Percentiles rank a stretch among this genome's conserved stretches.
phyloP scores from a whole-genome alignment of 176 grass and related monocot genomes.

The Carex pumila region DNA sequence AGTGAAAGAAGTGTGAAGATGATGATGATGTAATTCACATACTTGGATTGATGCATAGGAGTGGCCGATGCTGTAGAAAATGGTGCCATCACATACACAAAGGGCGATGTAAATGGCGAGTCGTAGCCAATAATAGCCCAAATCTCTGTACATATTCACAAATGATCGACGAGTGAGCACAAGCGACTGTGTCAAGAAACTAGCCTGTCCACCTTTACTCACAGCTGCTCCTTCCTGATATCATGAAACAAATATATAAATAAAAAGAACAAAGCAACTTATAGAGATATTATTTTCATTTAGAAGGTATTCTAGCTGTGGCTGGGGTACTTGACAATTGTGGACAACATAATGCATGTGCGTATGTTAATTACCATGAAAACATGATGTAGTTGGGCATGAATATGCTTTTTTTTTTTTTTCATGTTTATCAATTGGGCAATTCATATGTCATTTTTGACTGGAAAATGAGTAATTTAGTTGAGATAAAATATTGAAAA shows the following conservation, averaged over 20 bases:
- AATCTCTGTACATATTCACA: conserved; percentile 90
- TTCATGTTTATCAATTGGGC: background rate
- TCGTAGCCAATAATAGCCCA: conserved; percentile 92
- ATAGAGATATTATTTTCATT: too few species aligned
- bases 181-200: conserved; percentile 54
- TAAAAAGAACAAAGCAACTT: too few species aligned
- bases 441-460: background rate
- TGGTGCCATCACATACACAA: conserved; percentile 68
- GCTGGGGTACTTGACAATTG: too few species aligned
- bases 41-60: conserved; percentile 76
- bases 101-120: conserved; percentile 65
- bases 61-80: conserved; percentile 57
- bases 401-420: background rate
- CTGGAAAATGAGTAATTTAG: background rate
- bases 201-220: conserved; percentile 50
- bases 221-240: conserved; percentile 50
- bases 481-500: too few species aligned
- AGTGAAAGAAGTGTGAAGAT: background rate
- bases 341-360: too few species aligned
- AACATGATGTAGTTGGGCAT: background rate
- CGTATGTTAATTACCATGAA: background rate
- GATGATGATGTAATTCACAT: background rate
- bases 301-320: too few species aligned
- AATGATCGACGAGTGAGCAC: conserved; percentile 87
- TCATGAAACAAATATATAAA: background rate